Evolutionary conservation across 2,329 filamentous ascomycete genomes (phyloP), one percentile per base, ranked within the genome.

Genomic region (Nannizziopsis arthrosporioides): DNA sequence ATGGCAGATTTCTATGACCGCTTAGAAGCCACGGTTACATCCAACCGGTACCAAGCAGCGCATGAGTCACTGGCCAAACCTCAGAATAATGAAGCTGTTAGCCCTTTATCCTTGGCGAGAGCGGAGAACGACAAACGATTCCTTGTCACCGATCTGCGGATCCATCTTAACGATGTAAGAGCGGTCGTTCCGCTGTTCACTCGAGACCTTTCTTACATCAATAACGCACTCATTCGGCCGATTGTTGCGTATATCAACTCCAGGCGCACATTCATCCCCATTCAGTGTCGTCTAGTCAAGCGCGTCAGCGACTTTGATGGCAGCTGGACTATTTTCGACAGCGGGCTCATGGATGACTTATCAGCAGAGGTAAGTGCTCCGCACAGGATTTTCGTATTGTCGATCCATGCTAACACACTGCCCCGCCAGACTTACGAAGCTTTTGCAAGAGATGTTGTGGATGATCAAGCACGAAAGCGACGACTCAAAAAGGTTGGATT

Each of bases 231-330:
- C 3, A 86, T 96, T 32, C 81, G 92, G 3, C 92, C 92, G 12
- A 98, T 98, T 52, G 89, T 98, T 36, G 92, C 92, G 5, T 98
- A 96, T 64, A 96, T 98, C 68, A 98, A 98, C 67, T 85, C 87
- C 37, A 86, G 88, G 63, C 83, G 82, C 61, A 94, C 90, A 0
- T 96, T 94, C 61, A 96, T 98, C 38, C 92, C 92, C 19, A 87
- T 98, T 58, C 85, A 83, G 57, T 96, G 92, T 68, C 84, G 90
- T 52, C 85, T 98, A 42, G 87, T 96, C 54, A 98, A 98, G 71
- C 80, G 81, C 5, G 77, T 81, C 14, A 77, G 77, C 51, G 92
- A 98, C 63, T 98, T 98, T 60, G 86, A 96, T 63, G 92, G 92
- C 31, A 85, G 84, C 57, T 96, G 92, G 92, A 90, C 89, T 2